These are phyloP conservation scores for Grosmannia serpens DNA, from an alignment of 2,329 filamentous ascomycete genomes.

Conservation along the genomic window DNA sequence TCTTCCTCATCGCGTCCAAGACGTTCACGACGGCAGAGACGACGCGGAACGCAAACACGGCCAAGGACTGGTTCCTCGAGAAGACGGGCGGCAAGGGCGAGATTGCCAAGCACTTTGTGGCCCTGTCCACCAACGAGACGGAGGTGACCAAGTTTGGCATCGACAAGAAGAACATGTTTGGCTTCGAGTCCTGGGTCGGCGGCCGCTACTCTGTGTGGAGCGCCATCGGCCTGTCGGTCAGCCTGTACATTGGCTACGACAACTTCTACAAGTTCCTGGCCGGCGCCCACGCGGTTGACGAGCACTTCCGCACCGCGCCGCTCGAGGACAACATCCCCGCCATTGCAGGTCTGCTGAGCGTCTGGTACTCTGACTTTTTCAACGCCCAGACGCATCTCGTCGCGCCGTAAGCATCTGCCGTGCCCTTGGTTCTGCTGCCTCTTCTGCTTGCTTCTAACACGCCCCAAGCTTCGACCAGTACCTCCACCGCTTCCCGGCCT, in stretches of 20 bases:
- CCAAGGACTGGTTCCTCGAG: conserved; percentile 94
- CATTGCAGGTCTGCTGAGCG: conserved; percentile 82
- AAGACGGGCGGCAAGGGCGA: conserved; percentile 64
- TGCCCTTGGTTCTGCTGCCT: too few species aligned
- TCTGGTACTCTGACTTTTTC: conserved; percentile 99
- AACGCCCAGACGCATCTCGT: conserved; percentile 96
- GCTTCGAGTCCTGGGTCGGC: conserved; percentile 97
- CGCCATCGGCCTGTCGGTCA: conserved; percentile 89
- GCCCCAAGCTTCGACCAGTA: conserved; percentile 81
- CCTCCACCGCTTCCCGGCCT: conserved; percentile 96
- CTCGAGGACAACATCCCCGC: conserved; percentile 91
- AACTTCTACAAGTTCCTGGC: conserved; percentile 96
- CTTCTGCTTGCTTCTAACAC: neutral
- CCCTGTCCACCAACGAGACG: conserved; percentile 85
- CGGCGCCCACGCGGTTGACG: conserved; percentile 95
- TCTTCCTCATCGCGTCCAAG: conserved; percentile 97
- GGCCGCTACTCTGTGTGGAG: conserved; percentile 99
- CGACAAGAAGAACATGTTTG: conserved; percentile 99
- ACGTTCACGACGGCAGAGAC: conserved; percentile 99
- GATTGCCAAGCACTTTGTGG: conserved; percentile 98
- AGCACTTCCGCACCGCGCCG: conserved; percentile 87
- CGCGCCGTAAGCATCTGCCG: conserved; percentile 60
- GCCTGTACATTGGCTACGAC: conserved; percentile 89
- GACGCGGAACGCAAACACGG: conserved; percentile 90
- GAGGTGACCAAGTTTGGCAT: conserved; percentile 99